A percentile compares a stretch with the other conserved stretches of the same genome.
These are phyloP conservation scores for Huntiella savannae DNA, from an alignment of 2,329 filamentous ascomycete species.

Conservation along the genomic window DNA sequence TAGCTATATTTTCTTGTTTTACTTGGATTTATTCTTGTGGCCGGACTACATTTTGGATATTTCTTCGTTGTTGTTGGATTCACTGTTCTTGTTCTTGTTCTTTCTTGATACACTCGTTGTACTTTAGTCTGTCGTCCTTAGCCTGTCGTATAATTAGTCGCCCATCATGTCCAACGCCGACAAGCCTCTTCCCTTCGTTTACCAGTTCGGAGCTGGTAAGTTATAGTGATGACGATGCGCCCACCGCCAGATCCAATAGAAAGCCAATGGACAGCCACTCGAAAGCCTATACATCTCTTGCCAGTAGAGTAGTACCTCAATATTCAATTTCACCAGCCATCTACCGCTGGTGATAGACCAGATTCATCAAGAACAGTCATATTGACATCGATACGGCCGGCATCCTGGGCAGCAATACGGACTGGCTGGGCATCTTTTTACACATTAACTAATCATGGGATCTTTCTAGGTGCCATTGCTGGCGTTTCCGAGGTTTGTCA, in stretches of 20 bases:
- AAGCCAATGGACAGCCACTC: no score
- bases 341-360: no score
- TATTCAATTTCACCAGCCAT: no score
- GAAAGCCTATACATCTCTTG: no score
- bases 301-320: no score
- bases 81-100: neutral
- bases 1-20: slow-evolving; percentile 3
- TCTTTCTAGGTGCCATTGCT: slow-evolving; percentile 57
- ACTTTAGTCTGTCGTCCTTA: neutral
- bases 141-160: slow-evolving; percentile 3
- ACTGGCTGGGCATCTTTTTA: no score
- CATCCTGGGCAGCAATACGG: no score
- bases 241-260: no score
- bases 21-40: neutral
- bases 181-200: slow-evolving; percentile 73
- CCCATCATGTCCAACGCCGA: slow-evolving; percentile 38
- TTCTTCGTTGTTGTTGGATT: neutral
- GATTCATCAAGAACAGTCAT: no score
- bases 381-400: no score
- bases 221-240: neutral
- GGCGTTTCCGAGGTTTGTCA: slow-evolving; percentile 82
- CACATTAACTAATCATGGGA: no score
- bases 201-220: slow-evolving; percentile 82
- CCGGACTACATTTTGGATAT: neutral
- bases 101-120: neutral